A percentile compares a stretch with the other conserved stretches of the same genome.
Evolutionary conservation across 176 grass and related monocot genomes (phyloP).

Genomic region (Triticum dicoccoides): DNA sequence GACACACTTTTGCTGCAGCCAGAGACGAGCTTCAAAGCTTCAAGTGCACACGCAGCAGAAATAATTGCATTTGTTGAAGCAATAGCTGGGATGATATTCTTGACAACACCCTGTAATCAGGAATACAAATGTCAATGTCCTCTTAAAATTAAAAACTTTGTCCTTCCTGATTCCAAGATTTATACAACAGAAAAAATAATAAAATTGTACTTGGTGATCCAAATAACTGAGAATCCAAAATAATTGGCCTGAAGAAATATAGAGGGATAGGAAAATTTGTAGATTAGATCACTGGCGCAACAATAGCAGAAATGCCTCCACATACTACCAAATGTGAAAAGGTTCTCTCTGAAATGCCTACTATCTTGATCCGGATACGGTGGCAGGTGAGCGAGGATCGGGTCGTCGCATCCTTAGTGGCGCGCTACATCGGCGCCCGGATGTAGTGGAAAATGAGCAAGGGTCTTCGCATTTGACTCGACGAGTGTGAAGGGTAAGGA

Average conservation of each 20-base stretch:
- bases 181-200: neutral
- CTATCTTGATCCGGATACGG: neutral
- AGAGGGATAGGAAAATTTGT: neutral
- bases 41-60: conserved; percentile 91
- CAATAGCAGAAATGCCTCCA: neutral
- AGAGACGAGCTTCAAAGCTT: conserved; percentile 93
- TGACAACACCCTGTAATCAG: conserved; percentile 81
- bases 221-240: neutral
- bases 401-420: too few species aligned
- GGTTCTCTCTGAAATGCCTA: neutral
- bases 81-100: conserved; percentile 99
- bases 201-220: neutral
- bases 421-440: too few species aligned
- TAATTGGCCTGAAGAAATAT: neutral
- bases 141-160: neutral
- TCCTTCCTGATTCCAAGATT: conserved; percentile 5
- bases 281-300: neutral
- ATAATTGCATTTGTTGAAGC: conserved; percentile 98
- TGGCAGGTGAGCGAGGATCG: too few species aligned
- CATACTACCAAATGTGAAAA: neutral
- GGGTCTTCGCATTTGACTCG: too few species aligned
- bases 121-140: conserved; percentile 19
- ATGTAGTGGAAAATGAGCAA: too few species aligned
- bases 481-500: too few species aligned
- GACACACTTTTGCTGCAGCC: conserved; percentile 97